Evolutionary conservation across 257 asterid genomes (phyloP).

Genomic region (Solanum medicagineum): DNA sequence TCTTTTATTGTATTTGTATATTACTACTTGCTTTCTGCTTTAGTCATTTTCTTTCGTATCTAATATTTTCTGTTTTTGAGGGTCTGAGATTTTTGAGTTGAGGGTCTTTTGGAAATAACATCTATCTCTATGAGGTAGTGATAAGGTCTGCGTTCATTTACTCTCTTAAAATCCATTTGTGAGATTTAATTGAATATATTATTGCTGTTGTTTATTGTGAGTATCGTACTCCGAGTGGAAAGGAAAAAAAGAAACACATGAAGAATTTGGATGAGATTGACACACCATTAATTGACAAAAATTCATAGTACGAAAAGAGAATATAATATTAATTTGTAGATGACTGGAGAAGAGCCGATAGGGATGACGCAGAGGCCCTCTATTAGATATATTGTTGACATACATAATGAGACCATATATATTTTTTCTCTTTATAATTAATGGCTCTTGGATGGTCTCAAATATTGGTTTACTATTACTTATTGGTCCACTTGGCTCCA

Average conservation of each 20-base stretch:
- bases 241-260: too few species aligned
- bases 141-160: too few species aligned
- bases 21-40: too few species aligned
- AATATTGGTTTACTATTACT: not conserved
- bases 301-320: not conserved
- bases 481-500: not conserved
- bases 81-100: too few species aligned
- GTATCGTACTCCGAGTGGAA: rapidly evolving
- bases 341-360: not conserved
- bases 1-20: too few species aligned
- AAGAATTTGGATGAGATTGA: not conserved
- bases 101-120: too few species aligned
- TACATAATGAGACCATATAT: not conserved
- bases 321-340: not conserved
- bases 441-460: not conserved
- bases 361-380: not conserved
- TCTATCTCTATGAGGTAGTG: too few species aligned
- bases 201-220: not conserved
- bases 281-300: not conserved
- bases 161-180: too few species aligned
- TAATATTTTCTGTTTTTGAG: too few species aligned
- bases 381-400: not conserved
- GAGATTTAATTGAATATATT: too few species aligned
- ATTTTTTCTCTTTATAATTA: not conserved
- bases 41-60: too few species aligned